Evolutionary conservation across 2,329 filamentous ascomycete species (phyloP), one percentile per base, ranked within the genome.

Genomic region (Ascochyta rabiei): DNA sequence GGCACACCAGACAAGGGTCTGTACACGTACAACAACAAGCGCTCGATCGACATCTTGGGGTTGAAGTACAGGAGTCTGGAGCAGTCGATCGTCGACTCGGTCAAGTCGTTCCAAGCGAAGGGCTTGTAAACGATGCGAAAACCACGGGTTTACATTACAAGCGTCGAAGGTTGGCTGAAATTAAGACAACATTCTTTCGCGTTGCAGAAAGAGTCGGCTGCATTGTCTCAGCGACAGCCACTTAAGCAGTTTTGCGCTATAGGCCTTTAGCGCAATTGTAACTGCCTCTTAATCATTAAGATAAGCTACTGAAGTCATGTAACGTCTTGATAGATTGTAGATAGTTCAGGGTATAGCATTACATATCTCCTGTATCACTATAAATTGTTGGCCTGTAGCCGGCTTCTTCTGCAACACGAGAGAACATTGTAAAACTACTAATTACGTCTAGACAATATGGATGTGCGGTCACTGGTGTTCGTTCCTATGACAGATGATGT

Each of bases 71-170:
- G 69, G 55, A 71, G 73, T 0, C 74, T 90, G 37, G 82, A 88
- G 67, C 75, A 84, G 67, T 83, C 80, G 45, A 81, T 90, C 48
- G 73, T 78, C 18, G 87, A 89, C 73, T 82, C 84, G 6, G 84
- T 88, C 16, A 84, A 84, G 74, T 87, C 83, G 28, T 72, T 91
- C 65, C 81, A 88, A 68, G 76, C 74, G 33, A 79, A 82, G 40
- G 80, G 80, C 0, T 75, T 79, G 46, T 82, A 73, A 30, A 24
- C 10, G 18, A 34, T 34, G 6, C 4, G 19, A 28, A 3, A 19
- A 18, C 10, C 6, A 41, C 8, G 13, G n/a, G 10, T 30, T 43
- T 39, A 49, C 21, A 6, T 19, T n/a, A 23, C 21, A 19, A 18
- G 4, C 5, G 9, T 28, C 18, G 30, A 38, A 30, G 13, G 15